phyloP scores from a whole-genome alignment of 2,329 filamentous ascomycete genomes.

The Fusarium guadeloupense region DNA sequence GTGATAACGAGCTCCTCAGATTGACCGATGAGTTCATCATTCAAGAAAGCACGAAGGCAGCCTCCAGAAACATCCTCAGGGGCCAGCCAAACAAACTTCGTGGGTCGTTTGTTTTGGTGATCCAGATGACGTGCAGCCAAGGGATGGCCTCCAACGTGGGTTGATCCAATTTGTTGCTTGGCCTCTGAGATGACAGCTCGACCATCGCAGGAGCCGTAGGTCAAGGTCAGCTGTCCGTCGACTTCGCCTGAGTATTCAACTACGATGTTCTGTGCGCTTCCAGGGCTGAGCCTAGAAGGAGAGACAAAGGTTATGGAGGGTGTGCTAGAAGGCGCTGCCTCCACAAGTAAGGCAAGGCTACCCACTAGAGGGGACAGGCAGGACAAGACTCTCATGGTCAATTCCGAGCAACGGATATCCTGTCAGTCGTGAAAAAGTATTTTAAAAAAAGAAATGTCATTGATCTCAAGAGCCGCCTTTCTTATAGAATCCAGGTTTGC shows the following conservation, averaged over 20 bases:
- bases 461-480: too few relatives aligned
- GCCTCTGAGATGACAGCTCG: background rate
- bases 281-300: background rate
- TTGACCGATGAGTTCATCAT: slow-evolving; percentile 28
- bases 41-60: slow-evolving; percentile 37
- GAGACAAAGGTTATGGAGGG: background rate
- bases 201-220: slow-evolving; percentile 29
- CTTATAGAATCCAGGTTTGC: too few relatives aligned
- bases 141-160: slow-evolving; percentile 35
- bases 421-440: too few relatives aligned
- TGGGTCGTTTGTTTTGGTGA: slow-evolving; percentile 21
- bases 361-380: too few relatives aligned
- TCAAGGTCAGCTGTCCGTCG: slow-evolving; percentile 30
- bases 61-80: slow-evolving; percentile 10
- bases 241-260: slow-evolving; percentile 31
- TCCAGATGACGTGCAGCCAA: slow-evolving; percentile 34
- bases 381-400: too few relatives aligned
- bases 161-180: slow-evolving; percentile 31
- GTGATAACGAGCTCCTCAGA: too few relatives aligned
- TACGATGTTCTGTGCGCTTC: slow-evolving; percentile 34
- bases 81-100: slow-evolving; percentile 38
- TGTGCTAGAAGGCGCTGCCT: too few relatives aligned
- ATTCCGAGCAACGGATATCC: too few relatives aligned
- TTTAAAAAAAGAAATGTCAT: too few relatives aligned
- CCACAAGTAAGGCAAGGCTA: too few relatives aligned